A percentile compares a stretch with the other conserved stretches of the same genome.
These are phyloP conservation scores for Yamadazyma buinensis DNA, from an alignment of 1,139 yeast genomes.

Conservation along the genomic window DNA sequence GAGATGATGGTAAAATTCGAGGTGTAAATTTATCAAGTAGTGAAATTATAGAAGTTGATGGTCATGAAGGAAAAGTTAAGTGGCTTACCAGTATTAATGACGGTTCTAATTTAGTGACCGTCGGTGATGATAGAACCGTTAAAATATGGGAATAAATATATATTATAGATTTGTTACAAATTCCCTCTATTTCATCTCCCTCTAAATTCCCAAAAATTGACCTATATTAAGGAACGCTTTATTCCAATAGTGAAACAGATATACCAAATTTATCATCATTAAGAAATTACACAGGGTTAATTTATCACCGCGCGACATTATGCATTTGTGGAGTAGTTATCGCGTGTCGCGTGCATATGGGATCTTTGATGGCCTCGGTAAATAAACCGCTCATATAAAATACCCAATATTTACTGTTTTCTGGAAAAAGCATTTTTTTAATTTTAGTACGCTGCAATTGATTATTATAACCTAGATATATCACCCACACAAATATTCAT, in stretches of 20 bases:
- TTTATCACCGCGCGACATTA: too few relatives aligned
- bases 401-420: background rate
- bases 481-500: too few relatives aligned
- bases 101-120: slow-evolving; percentile 13
- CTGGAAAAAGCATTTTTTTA: too few relatives aligned
- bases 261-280: too few relatives aligned
- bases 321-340: background rate
- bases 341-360: slow-evolving; percentile 1
- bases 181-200: background rate
- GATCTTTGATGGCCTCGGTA: background rate
- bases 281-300: too few relatives aligned
- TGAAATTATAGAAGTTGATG: slow-evolving; percentile 22
- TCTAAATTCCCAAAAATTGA: too few relatives aligned
- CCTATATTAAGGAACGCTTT: too few relatives aligned
- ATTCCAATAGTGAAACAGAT: too few relatives aligned
- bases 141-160: slow-evolving; percentile 10
- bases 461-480: too few relatives aligned
- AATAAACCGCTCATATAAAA: too few relatives aligned
- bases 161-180: too few relatives aligned
- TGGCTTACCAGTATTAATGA: slow-evolving; percentile 29
- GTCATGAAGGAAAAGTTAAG: slow-evolving; percentile 49
- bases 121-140: slow-evolving; percentile 13
- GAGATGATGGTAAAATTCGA: slow-evolving; percentile 65
- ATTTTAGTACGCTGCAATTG: too few relatives aligned
- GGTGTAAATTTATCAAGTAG: slow-evolving; percentile 47